A percentile compares a stretch with the other conserved stretches of the same genome.
Evolutionary conservation across 1,139 yeast genomes (phyloP).

Genomic region (Kazachstania sp.): DNA sequence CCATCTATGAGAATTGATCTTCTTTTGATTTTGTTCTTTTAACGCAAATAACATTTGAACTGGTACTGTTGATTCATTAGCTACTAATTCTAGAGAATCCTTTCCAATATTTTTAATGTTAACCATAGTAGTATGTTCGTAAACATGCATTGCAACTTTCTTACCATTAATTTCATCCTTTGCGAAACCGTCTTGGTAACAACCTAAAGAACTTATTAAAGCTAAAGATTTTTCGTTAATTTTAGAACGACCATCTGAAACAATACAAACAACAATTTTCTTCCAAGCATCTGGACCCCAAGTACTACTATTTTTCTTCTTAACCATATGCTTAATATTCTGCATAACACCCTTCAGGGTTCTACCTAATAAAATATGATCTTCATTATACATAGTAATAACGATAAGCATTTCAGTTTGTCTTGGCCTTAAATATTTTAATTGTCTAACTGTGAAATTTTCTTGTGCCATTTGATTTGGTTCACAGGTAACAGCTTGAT

Average conservation of each 20-base stretch:
- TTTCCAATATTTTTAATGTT: slow-evolving; percentile 57
- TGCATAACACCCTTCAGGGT: slow-evolving; percentile 91
- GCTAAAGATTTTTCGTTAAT: slow-evolving; percentile 78
- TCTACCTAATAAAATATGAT: slow-evolving; percentile 76
- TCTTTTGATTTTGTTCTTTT: slow-evolving; percentile 82
- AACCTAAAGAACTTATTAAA: slow-evolving; percentile 82
- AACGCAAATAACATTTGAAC: slow-evolving; percentile 85
- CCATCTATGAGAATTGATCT: slow-evolving; percentile 96
- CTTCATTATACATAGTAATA: slow-evolving; percentile 91
- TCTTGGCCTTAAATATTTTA: slow-evolving; percentile 56
- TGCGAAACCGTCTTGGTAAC: slow-evolving; percentile 92
- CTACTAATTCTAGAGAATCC: slow-evolving; percentile 51
- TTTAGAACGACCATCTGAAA: slow-evolving; percentile 92
- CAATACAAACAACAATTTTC: slow-evolving; percentile 79
- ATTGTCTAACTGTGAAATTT: slow-evolving; percentile 74
- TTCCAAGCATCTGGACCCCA: slow-evolving; percentile 94
- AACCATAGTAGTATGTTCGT: slow-evolving; percentile 71
- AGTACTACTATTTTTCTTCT: slow-evolving; percentile 55
- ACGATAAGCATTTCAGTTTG: slow-evolving; percentile 84
- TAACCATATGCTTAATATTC: slow-evolving; percentile 73
- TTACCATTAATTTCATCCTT: slow-evolving; percentile 81
- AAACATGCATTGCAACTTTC: slow-evolving; percentile 83
- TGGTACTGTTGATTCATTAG: slow-evolving; percentile 53
- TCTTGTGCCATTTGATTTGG: slow-evolving; percentile 68
- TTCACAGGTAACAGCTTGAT: slow-evolving; percentile 76